Conservation (phyloP, 352 stramenopile species). For the Phytopythium aichiense region DNA sequence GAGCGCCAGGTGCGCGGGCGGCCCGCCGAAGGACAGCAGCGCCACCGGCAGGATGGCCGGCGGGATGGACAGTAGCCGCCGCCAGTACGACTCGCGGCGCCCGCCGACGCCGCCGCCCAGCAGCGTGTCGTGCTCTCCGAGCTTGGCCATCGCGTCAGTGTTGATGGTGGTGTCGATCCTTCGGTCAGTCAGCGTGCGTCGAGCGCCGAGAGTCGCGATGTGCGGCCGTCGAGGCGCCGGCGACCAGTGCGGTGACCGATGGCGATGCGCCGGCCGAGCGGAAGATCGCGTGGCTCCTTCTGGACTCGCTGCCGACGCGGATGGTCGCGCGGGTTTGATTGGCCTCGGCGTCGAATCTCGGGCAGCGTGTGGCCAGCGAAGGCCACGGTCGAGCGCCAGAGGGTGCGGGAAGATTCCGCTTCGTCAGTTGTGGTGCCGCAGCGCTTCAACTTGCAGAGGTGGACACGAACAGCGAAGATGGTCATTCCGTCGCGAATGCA, state of each 20-base stretch:
- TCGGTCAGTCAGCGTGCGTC: neutral
- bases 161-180: neutral
- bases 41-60: conserved; percentile 52
- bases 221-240: neutral
- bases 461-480: too few species aligned
- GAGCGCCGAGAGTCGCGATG: neutral
- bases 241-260: too few species aligned
- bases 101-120: conserved; percentile 11
- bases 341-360: neutral
- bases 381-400: too few species aligned
- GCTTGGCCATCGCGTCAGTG: neutral
- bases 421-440: too few species aligned
- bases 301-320: neutral
- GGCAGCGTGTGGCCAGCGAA: neutral
- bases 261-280: too few species aligned
- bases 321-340: too few species aligned
- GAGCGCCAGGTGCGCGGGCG: conserved; percentile 58
- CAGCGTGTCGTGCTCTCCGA: conserved; percentile 18
- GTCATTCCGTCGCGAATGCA: too few species aligned
- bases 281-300: conserved; percentile 1
- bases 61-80: conserved; percentile 50
- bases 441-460: too few species aligned
- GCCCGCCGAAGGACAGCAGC: conserved; percentile 59
- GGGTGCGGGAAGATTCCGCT: too few species aligned
- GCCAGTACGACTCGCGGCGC: conserved; percentile 32